phyloP scores from a whole-genome alignment of 2,329 filamentous ascomycete species.

The Fusarium goolgardi region DNA sequence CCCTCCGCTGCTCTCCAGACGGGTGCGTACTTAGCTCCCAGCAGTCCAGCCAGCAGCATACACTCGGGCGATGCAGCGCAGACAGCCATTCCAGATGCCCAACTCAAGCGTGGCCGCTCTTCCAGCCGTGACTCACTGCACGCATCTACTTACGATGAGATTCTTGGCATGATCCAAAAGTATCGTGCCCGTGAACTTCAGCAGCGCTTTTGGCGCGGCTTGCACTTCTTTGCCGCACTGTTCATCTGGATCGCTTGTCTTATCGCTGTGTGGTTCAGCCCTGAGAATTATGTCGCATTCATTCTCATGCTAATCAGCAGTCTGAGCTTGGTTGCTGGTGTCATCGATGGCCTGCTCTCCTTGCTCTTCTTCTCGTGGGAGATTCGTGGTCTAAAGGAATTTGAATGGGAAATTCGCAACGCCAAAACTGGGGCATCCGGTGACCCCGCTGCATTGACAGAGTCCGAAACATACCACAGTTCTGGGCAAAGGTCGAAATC shows the following conservation, averaged over 20 bases:
- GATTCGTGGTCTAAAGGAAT: slow-evolving; percentile 84
- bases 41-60: slow-evolving; percentile 42
- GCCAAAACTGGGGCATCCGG: slow-evolving; percentile 62
- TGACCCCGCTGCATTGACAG: slow-evolving; percentile 39
- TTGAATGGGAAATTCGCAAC: slow-evolving; percentile 90
- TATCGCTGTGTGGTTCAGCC: slow-evolving; percentile 87
- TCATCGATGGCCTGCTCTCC: slow-evolving; percentile 86
- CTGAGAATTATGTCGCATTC: slow-evolving; percentile 80
- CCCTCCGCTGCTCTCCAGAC: slow-evolving; percentile 44
- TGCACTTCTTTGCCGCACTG: slow-evolving; percentile 78
- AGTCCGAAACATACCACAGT: slow-evolving; percentile 28
- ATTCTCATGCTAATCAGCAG: slow-evolving; percentile 82
- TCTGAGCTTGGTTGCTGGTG: slow-evolving; percentile 79
- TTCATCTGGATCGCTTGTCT: slow-evolving; percentile 78
- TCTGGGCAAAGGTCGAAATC: slow-evolving; percentile 30
- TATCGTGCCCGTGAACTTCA: slow-evolving; percentile 78
- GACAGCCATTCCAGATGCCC: slow-evolving; percentile 48
- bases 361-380: slow-evolving; percentile 89
- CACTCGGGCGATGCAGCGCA: slow-evolving; percentile 35
- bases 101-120: slow-evolving; percentile 48
- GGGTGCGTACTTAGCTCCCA: slow-evolving; percentile 44
- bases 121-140: slow-evolving; percentile 35
- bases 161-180: slow-evolving; percentile 74
- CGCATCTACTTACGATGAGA: slow-evolving; percentile 55
- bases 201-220: slow-evolving; percentile 77